These are phyloP conservation scores for Lecanicillium sp. DNA, from an alignment of 2,329 filamentous ascomycete species.

Conservation along the genomic window DNA sequence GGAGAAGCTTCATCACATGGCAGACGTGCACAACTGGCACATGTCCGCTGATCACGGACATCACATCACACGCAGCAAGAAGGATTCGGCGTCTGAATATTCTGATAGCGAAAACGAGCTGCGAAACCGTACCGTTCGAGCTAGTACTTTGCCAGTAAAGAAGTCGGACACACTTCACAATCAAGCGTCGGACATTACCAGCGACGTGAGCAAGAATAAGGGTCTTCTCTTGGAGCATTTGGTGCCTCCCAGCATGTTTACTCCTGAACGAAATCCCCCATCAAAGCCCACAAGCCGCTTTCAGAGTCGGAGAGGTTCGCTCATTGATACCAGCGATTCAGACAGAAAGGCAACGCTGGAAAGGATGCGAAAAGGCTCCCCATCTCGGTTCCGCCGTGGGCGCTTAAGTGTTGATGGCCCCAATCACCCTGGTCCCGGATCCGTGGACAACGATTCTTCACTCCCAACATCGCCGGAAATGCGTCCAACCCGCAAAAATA, in stretches of 20 bases:
- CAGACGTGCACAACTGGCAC: conserved; percentile 47
- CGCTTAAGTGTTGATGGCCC: conserved; percentile 44
- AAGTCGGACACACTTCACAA: conserved; percentile 49
- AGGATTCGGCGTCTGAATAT: conserved; percentile 48
- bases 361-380: conserved; percentile 14
- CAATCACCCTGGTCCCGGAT: conserved; percentile 25
- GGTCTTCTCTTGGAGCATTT: conserved; percentile 26
- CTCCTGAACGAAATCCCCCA: conserved; percentile 19
- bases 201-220: conserved; percentile 40
- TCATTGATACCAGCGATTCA: conserved; percentile 31
- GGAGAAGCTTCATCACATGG: conserved; percentile 50
- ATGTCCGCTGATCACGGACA: conserved; percentile 41
- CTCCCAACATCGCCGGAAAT: conserved; percentile 45
- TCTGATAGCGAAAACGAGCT: conserved; percentile 49
- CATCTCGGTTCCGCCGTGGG: conserved; percentile 19
- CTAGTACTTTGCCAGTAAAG: neutral
- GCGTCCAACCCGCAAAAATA: conserved; percentile 36
- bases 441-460: conserved; percentile 37
- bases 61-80: conserved; percentile 42
- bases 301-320: conserved; percentile 28
- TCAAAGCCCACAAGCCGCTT: conserved; percentile 22
- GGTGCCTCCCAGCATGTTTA: conserved; percentile 24
- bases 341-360: conserved; percentile 23
- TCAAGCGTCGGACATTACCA: conserved; percentile 55
- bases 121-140: conserved; percentile 2